Evolutionary conservation across 495 filamentous ascomycete genomes (phyloP).

Genomic region (Lentithecium fluviatile): DNA sequence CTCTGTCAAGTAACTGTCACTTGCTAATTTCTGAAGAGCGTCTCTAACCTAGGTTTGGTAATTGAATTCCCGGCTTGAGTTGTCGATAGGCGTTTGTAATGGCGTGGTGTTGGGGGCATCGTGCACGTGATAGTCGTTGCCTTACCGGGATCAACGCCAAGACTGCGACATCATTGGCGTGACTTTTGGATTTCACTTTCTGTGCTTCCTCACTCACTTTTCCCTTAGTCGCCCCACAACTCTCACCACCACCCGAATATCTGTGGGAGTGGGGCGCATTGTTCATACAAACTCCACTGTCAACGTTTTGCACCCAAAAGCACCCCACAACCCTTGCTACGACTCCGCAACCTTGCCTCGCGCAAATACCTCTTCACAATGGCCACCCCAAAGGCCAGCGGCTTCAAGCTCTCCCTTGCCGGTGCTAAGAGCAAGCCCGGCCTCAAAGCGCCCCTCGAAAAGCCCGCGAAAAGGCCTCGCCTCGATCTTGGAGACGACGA

Average conservation of each 20-base stretch:
- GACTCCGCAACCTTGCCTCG: neutral
- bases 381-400: slow-evolving; percentile 15
- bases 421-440: slow-evolving; percentile 13
- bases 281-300: too few relatives aligned
- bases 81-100: too few relatives aligned
- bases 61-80: too few relatives aligned
- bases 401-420: slow-evolving; percentile 31
- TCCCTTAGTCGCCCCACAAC: too few relatives aligned
- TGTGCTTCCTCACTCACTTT: neutral
- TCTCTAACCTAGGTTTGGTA: too few relatives aligned
- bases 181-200: slow-evolving; percentile 1
- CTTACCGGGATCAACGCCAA: slow-evolving; percentile 11
- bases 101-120: too few relatives aligned
- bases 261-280: too few relatives aligned
- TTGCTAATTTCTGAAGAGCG: neutral
- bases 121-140: slow-evolving; percentile 2
- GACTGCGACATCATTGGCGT: slow-evolving; percentile 9
- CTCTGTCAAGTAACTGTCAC: too few relatives aligned
- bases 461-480: slow-evolving; percentile 17
- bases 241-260: too few relatives aligned
- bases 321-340: neutral
- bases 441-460: slow-evolving; percentile 3
- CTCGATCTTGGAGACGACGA: slow-evolving; percentile 30
- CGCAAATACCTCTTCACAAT: neutral
- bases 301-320: too few relatives aligned